phyloP scores from a whole-genome alignment of 192 early-diverging fungal genomes.

The Neocallimastix lanati region DNA sequence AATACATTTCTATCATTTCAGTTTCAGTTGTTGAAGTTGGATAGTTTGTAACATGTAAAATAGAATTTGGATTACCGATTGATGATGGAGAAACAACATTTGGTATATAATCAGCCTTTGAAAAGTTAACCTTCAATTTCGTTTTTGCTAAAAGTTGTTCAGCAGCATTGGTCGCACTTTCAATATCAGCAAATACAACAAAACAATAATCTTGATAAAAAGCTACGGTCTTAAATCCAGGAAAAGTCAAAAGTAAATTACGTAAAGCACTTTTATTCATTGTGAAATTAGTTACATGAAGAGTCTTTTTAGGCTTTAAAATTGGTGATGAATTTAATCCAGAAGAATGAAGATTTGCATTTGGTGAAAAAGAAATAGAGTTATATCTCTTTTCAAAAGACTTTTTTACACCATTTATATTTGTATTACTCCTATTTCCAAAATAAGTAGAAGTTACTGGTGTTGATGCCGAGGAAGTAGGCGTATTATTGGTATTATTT shows the following conservation, averaged over 20 bases:
- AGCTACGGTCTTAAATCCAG: slow-evolving; percentile 19
- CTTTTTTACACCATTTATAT: neutral
- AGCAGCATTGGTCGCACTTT: slow-evolving; percentile 15
- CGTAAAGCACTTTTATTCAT: slow-evolving; percentile 12
- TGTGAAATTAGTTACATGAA: slow-evolving; percentile 26
- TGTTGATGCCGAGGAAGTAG: neutral
- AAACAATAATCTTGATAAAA: slow-evolving; percentile 33
- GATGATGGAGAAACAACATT: slow-evolving; percentile 11
- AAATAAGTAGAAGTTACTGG: neutral
- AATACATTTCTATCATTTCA: slow-evolving; percentile 14
- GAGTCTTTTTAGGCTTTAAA: slow-evolving; percentile 17
- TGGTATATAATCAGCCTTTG: slow-evolving; percentile 23
- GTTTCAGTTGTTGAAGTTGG: slow-evolving; percentile 14
- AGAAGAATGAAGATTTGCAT: neutral
- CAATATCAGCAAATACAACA: slow-evolving; percentile 17
- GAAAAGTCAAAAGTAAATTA: slow-evolving; percentile 12
- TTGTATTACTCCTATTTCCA: neutral
- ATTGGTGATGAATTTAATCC: neutral
- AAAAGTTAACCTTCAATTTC: slow-evolving; percentile 24
- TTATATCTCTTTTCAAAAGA: neutral
- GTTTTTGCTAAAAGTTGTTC: slow-evolving; percentile 25
- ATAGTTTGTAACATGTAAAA: slow-evolving; percentile 21
- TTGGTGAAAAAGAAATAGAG: neutral
- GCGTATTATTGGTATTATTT: neutral
- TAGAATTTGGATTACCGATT: slow-evolving; percentile 15